Percentiles rank a stretch among this genome's conserved stretches.
These are phyloP conservation scores for Capsella rubella DNA, from an alignment of 441 rosid species.

Conservation along the genomic window DNA sequence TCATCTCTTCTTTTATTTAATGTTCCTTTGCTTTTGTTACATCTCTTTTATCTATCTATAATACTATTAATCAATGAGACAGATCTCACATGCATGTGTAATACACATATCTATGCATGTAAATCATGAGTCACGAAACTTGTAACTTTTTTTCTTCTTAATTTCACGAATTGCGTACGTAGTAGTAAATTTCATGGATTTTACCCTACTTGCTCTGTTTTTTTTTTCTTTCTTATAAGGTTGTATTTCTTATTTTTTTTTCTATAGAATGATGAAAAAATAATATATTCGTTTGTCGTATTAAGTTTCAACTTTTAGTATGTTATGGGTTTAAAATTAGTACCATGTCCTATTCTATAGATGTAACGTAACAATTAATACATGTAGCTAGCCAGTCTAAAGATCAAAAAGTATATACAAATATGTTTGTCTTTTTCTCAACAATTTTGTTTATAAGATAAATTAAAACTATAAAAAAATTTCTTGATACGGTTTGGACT, in stretches of 20 bases:
- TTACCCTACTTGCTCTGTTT: neutral
- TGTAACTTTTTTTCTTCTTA: too few relatives aligned
- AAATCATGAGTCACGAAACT: neutral
- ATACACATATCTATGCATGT: constrained; percentile 17
- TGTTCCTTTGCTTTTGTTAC: constrained; percentile 13
- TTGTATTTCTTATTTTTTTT: neutral
- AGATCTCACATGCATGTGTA: neutral
- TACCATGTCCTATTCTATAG: neutral
- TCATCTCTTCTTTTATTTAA: constrained; percentile 35
- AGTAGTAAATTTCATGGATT: neutral
- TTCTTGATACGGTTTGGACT: too few relatives aligned
- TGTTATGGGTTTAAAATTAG: neutral
- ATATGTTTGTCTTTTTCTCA: too few relatives aligned
- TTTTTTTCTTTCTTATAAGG: neutral
- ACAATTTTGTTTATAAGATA: too few relatives aligned
- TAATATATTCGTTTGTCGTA: neutral
- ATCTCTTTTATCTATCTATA: too few relatives aligned
- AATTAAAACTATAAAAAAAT: too few relatives aligned
- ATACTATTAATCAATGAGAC: neutral
- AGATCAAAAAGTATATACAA: too few relatives aligned
- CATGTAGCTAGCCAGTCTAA: neutral
- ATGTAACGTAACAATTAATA: too few relatives aligned
- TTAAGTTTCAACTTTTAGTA: neutral
- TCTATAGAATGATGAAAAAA: neutral
- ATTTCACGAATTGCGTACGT: too few relatives aligned